These are phyloP conservation scores for Globisporangium lucens DNA, from an alignment of 352 stramenopile species.

Conservation along the genomic window DNA sequence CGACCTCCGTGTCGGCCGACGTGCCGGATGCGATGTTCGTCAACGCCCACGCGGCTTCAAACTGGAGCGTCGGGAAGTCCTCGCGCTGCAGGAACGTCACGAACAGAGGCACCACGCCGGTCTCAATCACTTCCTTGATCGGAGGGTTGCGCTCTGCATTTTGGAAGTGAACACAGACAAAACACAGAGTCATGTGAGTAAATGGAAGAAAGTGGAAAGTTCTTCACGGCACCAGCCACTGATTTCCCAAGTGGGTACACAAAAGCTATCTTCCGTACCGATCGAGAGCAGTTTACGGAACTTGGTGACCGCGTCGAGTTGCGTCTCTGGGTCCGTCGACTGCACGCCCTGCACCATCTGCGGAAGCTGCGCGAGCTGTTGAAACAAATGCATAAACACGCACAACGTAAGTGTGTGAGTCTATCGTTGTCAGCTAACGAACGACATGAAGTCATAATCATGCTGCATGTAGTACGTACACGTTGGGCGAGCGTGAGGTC, in stretches of 20 bases:
- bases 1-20: constrained; percentile 96
- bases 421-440: not conserved
- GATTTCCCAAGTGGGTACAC: constrained; percentile 4
- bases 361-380: constrained; percentile 92
- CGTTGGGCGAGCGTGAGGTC: constrained; percentile 55
- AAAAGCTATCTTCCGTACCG: constrained; percentile 36
- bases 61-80: constrained; percentile 93
- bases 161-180: constrained; percentile 8
- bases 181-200: constrained; percentile 2
- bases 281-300: constrained; percentile 99
- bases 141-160: constrained; percentile 95
- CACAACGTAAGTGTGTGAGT: constrained; percentile 13
- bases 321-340: constrained; percentile 84
- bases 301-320: constrained; percentile 97
- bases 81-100: constrained; percentile 97
- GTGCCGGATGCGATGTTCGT: constrained; percentile 99
- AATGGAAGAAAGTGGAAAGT: not conserved
- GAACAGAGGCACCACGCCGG: constrained; percentile 97
- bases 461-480: constrained; percentile 25
- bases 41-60: constrained; percentile 99
- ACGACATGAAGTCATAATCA: not conserved
- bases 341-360: constrained; percentile 94
- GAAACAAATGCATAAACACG: not conserved
- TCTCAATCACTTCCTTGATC: constrained; percentile 99
- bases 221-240: not conserved